Base-by-base conservation (phyloP, 768 basidiomycete species). In the Boletus patriciae region DNA sequence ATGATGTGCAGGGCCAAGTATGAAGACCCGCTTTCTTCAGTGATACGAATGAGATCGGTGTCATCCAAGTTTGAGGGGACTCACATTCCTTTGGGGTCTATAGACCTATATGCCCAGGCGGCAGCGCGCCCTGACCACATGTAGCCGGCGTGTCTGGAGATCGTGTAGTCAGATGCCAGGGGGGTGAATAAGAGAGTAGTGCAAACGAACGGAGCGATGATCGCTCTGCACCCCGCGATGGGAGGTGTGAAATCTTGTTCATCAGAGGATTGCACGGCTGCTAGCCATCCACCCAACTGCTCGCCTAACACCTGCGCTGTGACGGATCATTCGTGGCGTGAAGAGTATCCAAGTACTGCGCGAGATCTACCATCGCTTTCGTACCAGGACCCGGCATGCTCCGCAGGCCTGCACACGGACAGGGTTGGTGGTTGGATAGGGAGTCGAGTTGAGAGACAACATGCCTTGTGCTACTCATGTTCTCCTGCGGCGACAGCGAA, bases 1-100 rank as follows among this genome's bases (percentile, higher is more conserved):
- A 62, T 97, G 92, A 71, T 99, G 97, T 1, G 97, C 96, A 3
- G 97, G 97, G 0, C 97, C 97, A 16, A 99, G 84, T 58, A 99
- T 83, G 70, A 98, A 95, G 48, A 99, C 88, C 15, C 92, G 85
- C 67, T 90, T 91, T 48, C 97, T 98, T 69, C 4, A 57, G 23
- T 25, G 48, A 45, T 48, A 19, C 31, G 25, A 31, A 55, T 66
- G 40, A 47, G 61, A 56, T 33, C 33, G 57, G 40, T 23, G 31
- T 31, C 16, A 29, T 31, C 19, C 46, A 50, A 42, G 42, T 52
- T 23, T n/a, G 48, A 59, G 23, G 21, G 16, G 25, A 78, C 86
- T 62, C 61, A 96, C 97, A 98, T 90, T 64, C 81, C 81, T 5
- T 80, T 79, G 0, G 84, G 85, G 66, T 96, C 89, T 58, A 98